Conservation (phyloP, 75 land plant genomes). For the Pseudotsuga menziesii region DNA sequence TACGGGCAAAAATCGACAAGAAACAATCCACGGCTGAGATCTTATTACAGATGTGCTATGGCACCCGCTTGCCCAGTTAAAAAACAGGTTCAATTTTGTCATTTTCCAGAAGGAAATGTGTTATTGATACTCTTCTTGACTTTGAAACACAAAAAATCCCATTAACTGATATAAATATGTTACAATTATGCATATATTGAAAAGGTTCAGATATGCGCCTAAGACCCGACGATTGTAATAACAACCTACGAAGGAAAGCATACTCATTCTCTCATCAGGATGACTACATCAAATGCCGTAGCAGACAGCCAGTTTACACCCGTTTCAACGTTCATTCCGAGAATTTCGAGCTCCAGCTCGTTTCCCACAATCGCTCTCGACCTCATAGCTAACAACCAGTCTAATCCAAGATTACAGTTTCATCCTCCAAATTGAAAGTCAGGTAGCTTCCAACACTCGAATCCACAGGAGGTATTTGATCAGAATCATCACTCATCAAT, state of each 20-base stretch:
- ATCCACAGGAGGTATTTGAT: too few relatives aligned
- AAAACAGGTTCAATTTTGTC: constrained; percentile 7
- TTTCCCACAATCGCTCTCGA: neutral
- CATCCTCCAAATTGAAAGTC: too few relatives aligned
- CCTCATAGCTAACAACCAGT: too few relatives aligned
- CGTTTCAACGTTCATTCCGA: neutral
- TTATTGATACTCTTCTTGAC: too few relatives aligned
- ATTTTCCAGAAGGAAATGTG: too few relatives aligned
- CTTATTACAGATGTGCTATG: constrained; percentile 16
- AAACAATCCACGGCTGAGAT: constrained; percentile 13
- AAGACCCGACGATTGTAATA: neutral
- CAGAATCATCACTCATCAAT: too few relatives aligned
- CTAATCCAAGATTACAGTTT: too few relatives aligned
- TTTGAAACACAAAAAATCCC: too few relatives aligned
- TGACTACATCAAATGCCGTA: neutral
- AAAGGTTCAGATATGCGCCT: neutral
- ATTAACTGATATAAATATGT: too few relatives aligned
- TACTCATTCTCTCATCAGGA: neutral
- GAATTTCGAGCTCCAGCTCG: neutral
- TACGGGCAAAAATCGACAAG: constrained; percentile 18
- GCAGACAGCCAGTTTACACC: neutral
- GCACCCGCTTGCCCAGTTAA: constrained; percentile 17
- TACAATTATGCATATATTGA: too few relatives aligned
- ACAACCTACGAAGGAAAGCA: constrained; percentile 1
- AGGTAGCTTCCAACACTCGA: too few relatives aligned